phyloP scores from a whole-genome alignment of 73 alveolate genomes.

The Blepharisma stoltei region DNA sequence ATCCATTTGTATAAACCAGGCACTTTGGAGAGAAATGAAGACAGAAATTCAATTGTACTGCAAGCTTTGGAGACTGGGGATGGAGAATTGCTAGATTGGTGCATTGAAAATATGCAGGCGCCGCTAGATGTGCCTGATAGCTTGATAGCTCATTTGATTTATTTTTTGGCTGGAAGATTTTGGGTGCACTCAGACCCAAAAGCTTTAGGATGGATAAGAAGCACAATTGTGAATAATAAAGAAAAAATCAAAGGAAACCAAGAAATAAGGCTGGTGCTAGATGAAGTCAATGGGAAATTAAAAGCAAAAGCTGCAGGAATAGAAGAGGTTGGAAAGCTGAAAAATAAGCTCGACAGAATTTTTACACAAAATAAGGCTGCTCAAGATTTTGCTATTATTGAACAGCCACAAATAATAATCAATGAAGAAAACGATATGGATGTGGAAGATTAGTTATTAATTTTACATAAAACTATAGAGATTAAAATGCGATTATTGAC shows the following conservation, averaged over 20 bases:
- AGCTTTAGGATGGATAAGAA: neutral
- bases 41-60: neutral
- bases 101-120: neutral
- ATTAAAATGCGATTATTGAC: too few relatives aligned
- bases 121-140: neutral
- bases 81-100: neutral
- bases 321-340: neutral
- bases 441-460: too few relatives aligned
- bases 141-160: neutral
- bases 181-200: neutral
- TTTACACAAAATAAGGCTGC: too few relatives aligned
- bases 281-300: neutral
- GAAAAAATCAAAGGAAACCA: neutral
- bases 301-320: constrained; percentile 20
- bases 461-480: too few relatives aligned
- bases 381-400: too few relatives aligned
- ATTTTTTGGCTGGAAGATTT: neutral
- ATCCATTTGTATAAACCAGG: neutral
- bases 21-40: constrained; percentile 6
- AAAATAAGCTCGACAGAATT: neutral
- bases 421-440: too few relatives aligned
- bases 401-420: too few relatives aligned
- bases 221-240: neutral
- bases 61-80: constrained; percentile 22
- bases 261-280: constrained; percentile 5